Evolutionary conservation across 2,329 filamentous ascomycete species (phyloP).

Genomic region (Diaporthe sp.): DNA sequence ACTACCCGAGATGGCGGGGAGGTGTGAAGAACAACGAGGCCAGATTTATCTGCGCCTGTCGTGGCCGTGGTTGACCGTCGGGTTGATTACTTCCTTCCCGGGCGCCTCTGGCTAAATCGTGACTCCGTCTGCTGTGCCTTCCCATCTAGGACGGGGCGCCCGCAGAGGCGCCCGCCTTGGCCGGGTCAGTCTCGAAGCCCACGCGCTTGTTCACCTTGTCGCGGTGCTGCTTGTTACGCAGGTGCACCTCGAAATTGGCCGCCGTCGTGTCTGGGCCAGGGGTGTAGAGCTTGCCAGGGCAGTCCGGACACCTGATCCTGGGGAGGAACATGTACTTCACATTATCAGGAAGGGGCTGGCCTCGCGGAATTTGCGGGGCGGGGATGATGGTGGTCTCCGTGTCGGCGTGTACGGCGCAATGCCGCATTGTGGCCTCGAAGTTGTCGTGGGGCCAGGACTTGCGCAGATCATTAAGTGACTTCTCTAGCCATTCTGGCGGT

Average conservation of each 20-base stretch:
- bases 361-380: slow-evolving; percentile 56
- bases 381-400: slow-evolving; percentile 75
- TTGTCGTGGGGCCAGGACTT: slow-evolving; percentile 82
- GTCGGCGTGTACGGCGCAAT: slow-evolving; percentile 81
- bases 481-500: slow-evolving; percentile 86
- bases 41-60: background rate
- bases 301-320: slow-evolving; percentile 91
- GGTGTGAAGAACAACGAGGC: background rate
- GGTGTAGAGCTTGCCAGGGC: slow-evolving; percentile 93
- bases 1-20: background rate
- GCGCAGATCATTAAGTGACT: slow-evolving; percentile 78
- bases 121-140: background rate
- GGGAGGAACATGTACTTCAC: slow-evolving; percentile 88
- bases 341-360: slow-evolving; percentile 69
- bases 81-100: background rate
- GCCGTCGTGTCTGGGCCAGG: slow-evolving; percentile 88
- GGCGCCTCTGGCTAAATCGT: too few species aligned
- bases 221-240: slow-evolving; percentile 86
- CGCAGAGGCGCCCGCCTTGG: background rate
- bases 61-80: background rate
- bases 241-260: slow-evolving; percentile 92
- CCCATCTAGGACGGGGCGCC: background rate
- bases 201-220: slow-evolving; percentile 74
- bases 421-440: slow-evolving; percentile 94
- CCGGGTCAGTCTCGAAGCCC: slow-evolving; percentile 45